Conservation (phyloP, 2,329 filamentous ascomycete species). For the Ascochyta clinopodiicola region DNA sequence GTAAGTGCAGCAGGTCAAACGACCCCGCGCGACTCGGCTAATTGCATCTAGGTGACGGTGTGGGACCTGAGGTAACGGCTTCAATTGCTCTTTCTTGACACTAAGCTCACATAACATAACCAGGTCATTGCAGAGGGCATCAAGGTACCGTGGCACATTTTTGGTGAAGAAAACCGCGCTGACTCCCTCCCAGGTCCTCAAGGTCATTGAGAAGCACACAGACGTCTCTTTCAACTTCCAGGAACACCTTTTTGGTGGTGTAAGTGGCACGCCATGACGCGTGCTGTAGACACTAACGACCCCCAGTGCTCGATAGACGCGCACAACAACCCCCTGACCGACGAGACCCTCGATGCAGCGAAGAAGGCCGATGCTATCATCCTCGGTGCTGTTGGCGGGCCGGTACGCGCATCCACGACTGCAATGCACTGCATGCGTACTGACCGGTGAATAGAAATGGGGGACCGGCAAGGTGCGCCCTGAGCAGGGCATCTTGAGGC, state of each 20-base stretch:
- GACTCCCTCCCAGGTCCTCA: slow-evolving; percentile 68
- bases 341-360: slow-evolving; percentile 80
- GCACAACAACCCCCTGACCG: slow-evolving; percentile 77
- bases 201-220: slow-evolving; percentile 76
- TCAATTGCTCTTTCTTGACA: background rate
- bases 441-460: slow-evolving; percentile 70
- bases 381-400: slow-evolving; percentile 93
- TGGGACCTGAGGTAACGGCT: slow-evolving; percentile 49
- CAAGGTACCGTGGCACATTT: slow-evolving; percentile 65
- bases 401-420: slow-evolving; percentile 57
- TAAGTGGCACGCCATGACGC: slow-evolving; percentile 59
- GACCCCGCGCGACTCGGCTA: slow-evolving; percentile 7
- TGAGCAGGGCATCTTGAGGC: slow-evolving; percentile 87
- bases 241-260: slow-evolving; percentile 88
- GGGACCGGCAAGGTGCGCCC: slow-evolving; percentile 86
- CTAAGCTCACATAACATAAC: slow-evolving; percentile 27
- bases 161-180: background rate
- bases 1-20: slow-evolving; percentile 30
- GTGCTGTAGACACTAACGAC: slow-evolving; percentile 7
- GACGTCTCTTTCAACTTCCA: slow-evolving; percentile 86
- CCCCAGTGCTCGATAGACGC: slow-evolving; percentile 84
- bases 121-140: slow-evolving; percentile 84
- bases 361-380: slow-evolving; percentile 88
- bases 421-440: background rate
- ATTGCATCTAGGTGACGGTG: slow-evolving; percentile 47